Evolutionary conservation across 2,329 filamentous ascomycete genomes (phyloP), one percentile per base, ranked within the genome.

Genomic region (Aspergillus ochraceus): DNA sequence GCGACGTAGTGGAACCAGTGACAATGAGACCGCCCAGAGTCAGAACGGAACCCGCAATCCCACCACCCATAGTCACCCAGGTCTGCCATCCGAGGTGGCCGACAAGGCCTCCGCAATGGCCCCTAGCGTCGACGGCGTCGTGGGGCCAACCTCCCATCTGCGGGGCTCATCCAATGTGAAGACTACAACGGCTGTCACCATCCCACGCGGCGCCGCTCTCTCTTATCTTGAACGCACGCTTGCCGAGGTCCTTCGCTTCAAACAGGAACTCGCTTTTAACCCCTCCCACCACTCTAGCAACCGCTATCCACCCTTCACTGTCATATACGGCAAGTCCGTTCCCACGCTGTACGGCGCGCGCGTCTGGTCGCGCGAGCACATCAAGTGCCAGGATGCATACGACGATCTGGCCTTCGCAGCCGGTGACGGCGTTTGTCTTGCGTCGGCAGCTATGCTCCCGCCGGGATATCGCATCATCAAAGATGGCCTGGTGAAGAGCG

Each of bases 381-480:
- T 97, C 65, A 84, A 87, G 53, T 86, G 87, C 61, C 80, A 86
- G 0, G 91, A 96, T 74, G 88, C 87, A 0, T 97, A 96, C 72
- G 92, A 96, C 65, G 89, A 96, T 67, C 81, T 98, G 2, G 85
- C 91, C 0, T 97, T 97, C 77, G 89, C 90, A 0, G 89, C 88
- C 22, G 92, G 93, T 2, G 93, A 98, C 71, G 94, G 93, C 0
- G 93, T 98, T 0, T 92, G 94, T 57, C 83, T 97, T 6, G 91
- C 93, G 0, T 86, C 86, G 54, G 91, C 94, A 62, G 90, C 92
- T 0, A 94, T 96, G 90, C 76, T 96, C 49, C 93, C 93, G 0
- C 78, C 85, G 2, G 92, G 92, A 0, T 97, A 97, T 72, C 82
- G 84, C 52, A 81, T 90, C 39, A 91, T 88, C 1, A 86, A 84